Base-by-base conservation (phyloP, 2,329 filamentous ascomycete species). In the Trichophyton mentagrophytes region DNA sequence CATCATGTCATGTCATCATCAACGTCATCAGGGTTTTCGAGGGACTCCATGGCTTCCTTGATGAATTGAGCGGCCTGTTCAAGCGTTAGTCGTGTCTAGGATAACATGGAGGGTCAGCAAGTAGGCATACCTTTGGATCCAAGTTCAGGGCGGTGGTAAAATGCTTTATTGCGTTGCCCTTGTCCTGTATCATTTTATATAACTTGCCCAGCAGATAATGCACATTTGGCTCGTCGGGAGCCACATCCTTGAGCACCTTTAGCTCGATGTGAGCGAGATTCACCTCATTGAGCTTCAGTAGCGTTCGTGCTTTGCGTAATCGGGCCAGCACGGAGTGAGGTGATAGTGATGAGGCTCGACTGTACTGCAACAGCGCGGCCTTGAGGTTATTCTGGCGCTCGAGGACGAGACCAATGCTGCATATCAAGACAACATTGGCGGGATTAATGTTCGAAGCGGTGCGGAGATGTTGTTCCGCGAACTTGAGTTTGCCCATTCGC, bases 81-180 rank as follows among this genome's bases (percentile, higher is more conserved):
- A 62, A 47, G 22, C 15, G 17, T 64, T 40, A 38, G 42, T 46
- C n/a, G 7, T 17, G 27, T 22, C 25, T 17, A 4, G 61, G 67
- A 30, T 66, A 65, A 63, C 53, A 59, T 65, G 63, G 58, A 13
- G 44, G 11, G 42, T 33, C 27, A 30, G 27, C 6, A 20, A 38
- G n/a, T 7, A 17, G 71, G 22, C 80, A 71, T 79, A 95, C 92
- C 85, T 97, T 97, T 33, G 92, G 93, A 78, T 99, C 93, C 69
- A 99, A 77, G 73, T 96, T 96, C 69, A 97, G 78, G 17, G 93
- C 93, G 72, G 91, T 92, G 5, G 93, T 99, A 71, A 95, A 95
- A 73, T 96, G 90, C 62, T 87, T 86, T 62, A 99, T 88, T n/a
- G 93, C 91, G 67, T 85, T 81, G 63, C 85, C 85, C 67, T 81